Conservation (phyloP, 2,329 filamentous ascomycete genomes). For the Hypocrella siamensis region DNA sequence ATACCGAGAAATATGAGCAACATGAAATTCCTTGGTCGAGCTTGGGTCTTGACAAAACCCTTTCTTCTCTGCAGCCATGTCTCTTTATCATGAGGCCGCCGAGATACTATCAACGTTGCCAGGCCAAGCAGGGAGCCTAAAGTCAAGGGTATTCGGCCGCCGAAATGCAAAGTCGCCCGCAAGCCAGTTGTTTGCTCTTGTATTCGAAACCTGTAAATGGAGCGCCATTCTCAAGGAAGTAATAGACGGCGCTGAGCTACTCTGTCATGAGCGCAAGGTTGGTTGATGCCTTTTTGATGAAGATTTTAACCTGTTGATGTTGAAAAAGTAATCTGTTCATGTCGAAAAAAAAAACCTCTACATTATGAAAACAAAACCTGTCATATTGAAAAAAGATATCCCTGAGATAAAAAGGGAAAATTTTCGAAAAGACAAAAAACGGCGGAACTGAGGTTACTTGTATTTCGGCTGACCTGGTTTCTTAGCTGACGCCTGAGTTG, state of each 20-base stretch:
- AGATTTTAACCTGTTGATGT: too few species aligned
- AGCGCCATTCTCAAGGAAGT: conserved; percentile 73
- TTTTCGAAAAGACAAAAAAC: neutral
- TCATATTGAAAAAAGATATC: too few species aligned
- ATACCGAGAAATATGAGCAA: too few species aligned
- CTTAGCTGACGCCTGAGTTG: conserved; percentile 62
- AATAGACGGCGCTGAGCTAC: conserved; percentile 63
- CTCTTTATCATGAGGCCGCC: conserved; percentile 85
- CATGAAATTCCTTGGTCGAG: too few species aligned
- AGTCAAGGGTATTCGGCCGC: conserved; percentile 66
- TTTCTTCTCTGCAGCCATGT: conserved; percentile 41
- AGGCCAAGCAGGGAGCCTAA: conserved; percentile 58
- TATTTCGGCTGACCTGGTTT: conserved; percentile 2
- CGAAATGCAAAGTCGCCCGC: conserved; percentile 62
- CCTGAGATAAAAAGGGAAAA: neutral
- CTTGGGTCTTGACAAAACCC: neutral
- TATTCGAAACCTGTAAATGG: conserved; percentile 83
- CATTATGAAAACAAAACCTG: too few species aligned
- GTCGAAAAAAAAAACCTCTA: neutral
- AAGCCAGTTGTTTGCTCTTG: conserved; percentile 74
- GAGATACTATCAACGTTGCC: conserved; percentile 48
- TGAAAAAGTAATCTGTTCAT: too few species aligned
- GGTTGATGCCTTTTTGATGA: conserved; percentile 6
- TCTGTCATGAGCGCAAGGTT: conserved; percentile 77
- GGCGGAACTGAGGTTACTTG: too few species aligned